Evolutionary conservation across 805 yeast genomes (phyloP).

Genomic region (Candida maesae): DNA sequence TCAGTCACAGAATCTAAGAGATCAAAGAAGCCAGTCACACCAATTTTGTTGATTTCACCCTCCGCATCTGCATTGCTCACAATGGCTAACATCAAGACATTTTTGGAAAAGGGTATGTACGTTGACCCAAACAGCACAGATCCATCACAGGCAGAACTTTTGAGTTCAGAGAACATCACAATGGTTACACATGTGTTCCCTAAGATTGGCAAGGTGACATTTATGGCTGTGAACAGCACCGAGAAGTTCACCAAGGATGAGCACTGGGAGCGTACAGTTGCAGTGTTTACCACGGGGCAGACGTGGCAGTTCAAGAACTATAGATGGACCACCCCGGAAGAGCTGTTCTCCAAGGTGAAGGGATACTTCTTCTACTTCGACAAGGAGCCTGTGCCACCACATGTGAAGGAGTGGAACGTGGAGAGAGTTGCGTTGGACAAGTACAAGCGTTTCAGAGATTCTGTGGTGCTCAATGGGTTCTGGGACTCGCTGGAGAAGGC

Average conservation of each 20-base stretch:
- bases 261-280: constrained; percentile 96
- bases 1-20: constrained; percentile 13
- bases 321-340: constrained; percentile 76
- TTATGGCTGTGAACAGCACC: constrained; percentile 83
- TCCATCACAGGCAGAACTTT: constrained; percentile 29
- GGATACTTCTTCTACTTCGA: constrained; percentile 77
- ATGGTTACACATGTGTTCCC: constrained; percentile 53
- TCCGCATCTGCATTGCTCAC: constrained; percentile 71
- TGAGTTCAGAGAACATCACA: constrained; percentile 26
- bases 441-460: constrained; percentile 79
- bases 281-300: constrained; percentile 95
- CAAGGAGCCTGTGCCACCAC: constrained; percentile 76
- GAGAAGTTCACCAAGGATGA: constrained; percentile 89
- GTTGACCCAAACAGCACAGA: constrained; percentile 47
- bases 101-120: constrained; percentile 69
- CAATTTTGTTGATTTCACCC: constrained; percentile 74
- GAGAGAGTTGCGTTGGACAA: constrained; percentile 74
- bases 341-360: constrained; percentile 74
- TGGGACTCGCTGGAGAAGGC: constrained; percentile 83
- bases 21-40: constrained; percentile 42
- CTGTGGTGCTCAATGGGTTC: constrained; percentile 77
- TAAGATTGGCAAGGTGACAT: constrained; percentile 55
- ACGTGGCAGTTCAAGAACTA: constrained; percentile 93
- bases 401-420: constrained; percentile 86
- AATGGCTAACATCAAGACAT: constrained; percentile 60